Evolutionary conservation across 2,329 filamentous ascomycete genomes (phyloP), one percentile per base, ranked within the genome.

Genomic region (Arthrobotrys sphaeroides): DNA sequence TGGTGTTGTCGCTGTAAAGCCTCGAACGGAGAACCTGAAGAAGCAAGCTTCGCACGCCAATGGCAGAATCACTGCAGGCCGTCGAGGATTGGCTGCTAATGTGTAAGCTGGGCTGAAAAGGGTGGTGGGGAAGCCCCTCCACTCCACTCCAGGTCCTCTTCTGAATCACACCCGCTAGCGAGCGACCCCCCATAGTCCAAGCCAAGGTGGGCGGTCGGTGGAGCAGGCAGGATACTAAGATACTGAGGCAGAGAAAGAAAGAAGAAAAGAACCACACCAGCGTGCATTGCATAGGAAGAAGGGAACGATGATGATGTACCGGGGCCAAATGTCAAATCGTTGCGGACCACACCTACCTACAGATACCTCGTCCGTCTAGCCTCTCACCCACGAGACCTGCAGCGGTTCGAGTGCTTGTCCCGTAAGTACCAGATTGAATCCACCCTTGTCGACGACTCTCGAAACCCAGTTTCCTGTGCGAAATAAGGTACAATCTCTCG

Each of bases 281-380:
- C 55, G 36, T 74, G 70, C 55, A 74, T 74, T 62, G 60, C 62
- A 67, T 42, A 33, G 49, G 60, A 53, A 55, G 24, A 57, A 31
- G 38, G 49, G 45, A 26, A n/a, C 28, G 31, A 66, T 38, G 42
- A 43, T 28, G 20, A 40, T 31, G 62, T 61, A 62, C 62, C 43
- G 64, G 61, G 43, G 36, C 33, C 28, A 51, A 24, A 72, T 64
- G 49, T 74, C 64, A 61, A 74, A 75, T 69, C 40, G 64, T 69
- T 69, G 64, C 36, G 65, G 49, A 75, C 72, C 64, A 69, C 72
- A 75, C 70, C 70, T 74, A 74, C 72, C 45, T 64, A 75, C 64
- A 67, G 61, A 42, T 49, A 69, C 16, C n/a, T n/a, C n/a, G 22
- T 47, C 33, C 47, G 49, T 55, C 26, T 47, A 53, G 45, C 33